phyloP scores from a whole-genome alignment of 805 yeast genomes.

The Tanozyma kutaoensis region DNA sequence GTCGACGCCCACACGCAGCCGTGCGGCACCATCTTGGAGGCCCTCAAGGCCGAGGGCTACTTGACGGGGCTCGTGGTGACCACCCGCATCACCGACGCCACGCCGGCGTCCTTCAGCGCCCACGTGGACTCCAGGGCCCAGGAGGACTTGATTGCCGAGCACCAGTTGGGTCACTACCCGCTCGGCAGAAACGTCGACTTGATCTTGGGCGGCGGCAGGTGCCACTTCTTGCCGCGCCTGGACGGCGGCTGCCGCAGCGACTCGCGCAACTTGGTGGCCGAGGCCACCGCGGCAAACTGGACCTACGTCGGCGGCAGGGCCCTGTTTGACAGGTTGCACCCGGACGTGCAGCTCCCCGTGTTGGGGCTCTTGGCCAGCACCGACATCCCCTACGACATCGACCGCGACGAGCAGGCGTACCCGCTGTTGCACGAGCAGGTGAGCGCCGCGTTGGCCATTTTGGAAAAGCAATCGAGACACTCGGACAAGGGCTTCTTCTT shows the following conservation, averaged over 20 bases:
- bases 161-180: slow-evolving; percentile 72
- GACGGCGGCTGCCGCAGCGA: slow-evolving; percentile 61
- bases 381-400: slow-evolving; percentile 80
- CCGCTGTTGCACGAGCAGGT: slow-evolving; percentile 80
- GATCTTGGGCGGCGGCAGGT: slow-evolving; percentile 85
- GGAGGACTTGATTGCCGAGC: slow-evolving; percentile 80
- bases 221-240: slow-evolving; percentile 52
- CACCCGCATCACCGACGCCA: slow-evolving; percentile 86
- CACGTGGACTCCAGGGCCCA: slow-evolving; percentile 67
- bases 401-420: slow-evolving; percentile 43
- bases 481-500: slow-evolving; percentile 79
- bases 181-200: slow-evolving; percentile 72
- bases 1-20: slow-evolving; percentile 58
- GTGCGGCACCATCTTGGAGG: slow-evolving; percentile 82
- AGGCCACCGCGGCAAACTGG: slow-evolving; percentile 40
- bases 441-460: slow-evolving; percentile 55
- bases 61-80: slow-evolving; percentile 86
- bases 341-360: slow-evolving; percentile 60
- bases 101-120: slow-evolving; percentile 81
- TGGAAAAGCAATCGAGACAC: slow-evolving; percentile 52
- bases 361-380: slow-evolving; percentile 61
- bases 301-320: slow-evolving; percentile 44
- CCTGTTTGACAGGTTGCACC: slow-evolving; percentile 39
- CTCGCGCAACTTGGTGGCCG: slow-evolving; percentile 49
- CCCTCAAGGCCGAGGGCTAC: slow-evolving; percentile 70